A percentile compares a stretch with the other conserved stretches of the same genome.
Evolutionary conservation across 306 rosid species (phyloP).

Genomic region (Dalbergia oliveri): DNA sequence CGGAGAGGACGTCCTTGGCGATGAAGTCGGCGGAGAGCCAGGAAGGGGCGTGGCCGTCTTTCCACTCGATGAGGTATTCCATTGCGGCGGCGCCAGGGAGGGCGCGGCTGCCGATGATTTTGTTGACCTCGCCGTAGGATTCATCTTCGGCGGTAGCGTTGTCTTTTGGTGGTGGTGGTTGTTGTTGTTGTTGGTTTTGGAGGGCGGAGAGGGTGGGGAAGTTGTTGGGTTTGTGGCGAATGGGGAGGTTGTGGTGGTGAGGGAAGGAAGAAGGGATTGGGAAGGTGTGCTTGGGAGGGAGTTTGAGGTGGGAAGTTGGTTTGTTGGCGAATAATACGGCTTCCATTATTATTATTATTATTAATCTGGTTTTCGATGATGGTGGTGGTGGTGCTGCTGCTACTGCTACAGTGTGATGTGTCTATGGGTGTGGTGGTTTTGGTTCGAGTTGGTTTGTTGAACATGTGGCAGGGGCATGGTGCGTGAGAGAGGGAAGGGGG

Average conservation of each 20-base stretch:
- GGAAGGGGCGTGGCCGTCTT: constrained; percentile 82
- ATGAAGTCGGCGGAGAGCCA: constrained; percentile 83
- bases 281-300: constrained; percentile 43
- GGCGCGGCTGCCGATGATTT: constrained; percentile 82
- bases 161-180: neutral
- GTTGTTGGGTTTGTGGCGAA: constrained; percentile 49
- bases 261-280: constrained; percentile 30
- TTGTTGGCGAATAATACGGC: constrained; percentile 65
- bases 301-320: constrained; percentile 67
- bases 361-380: constrained; percentile 4
- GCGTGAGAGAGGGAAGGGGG: neutral
- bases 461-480: constrained; percentile 36
- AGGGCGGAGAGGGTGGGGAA: constrained; percentile 39
- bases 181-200: constrained; percentile 54
- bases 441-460: neutral
- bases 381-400: neutral
- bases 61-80: constrained; percentile 89
- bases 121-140: constrained; percentile 75
- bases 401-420: neutral
- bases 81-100: constrained; percentile 56
- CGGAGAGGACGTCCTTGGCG: constrained; percentile 80
- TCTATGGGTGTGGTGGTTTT: neutral
- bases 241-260: neutral
- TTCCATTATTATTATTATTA: constrained; percentile 57
- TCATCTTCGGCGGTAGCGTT: constrained; percentile 58